Evolutionary conservation across 2,329 filamentous ascomycete species (phyloP).

Genomic region (Exophiala viscosa): DNA sequence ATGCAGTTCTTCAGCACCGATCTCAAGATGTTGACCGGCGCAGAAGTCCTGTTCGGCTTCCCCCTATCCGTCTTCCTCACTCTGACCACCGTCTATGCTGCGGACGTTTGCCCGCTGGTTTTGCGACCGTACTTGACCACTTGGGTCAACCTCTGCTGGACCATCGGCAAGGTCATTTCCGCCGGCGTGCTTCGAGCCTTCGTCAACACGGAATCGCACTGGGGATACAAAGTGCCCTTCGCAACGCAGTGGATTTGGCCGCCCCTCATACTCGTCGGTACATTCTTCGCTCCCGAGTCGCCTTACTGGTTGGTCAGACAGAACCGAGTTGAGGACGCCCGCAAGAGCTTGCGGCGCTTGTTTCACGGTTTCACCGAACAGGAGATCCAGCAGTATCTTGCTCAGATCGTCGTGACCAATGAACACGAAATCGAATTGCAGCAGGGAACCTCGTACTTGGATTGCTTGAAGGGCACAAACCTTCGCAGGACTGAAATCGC

Average conservation of each 20-base stretch:
- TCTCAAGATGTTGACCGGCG: conserved; percentile 47
- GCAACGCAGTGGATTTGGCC: conserved; percentile 35
- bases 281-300: conserved; percentile 41
- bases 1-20: conserved; percentile 49
- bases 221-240: conserved; percentile 39
- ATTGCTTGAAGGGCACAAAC: conserved; percentile 14
- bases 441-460: conserved; percentile 3
- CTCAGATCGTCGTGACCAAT: conserved; percentile 30
- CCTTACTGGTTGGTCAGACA: conserved; percentile 53
- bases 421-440: conserved; percentile 2
- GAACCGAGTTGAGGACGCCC: conserved; percentile 46
- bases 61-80: conserved; percentile 47
- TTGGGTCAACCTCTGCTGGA: conserved; percentile 41
- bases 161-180: conserved; percentile 39
- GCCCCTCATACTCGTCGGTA: conserved; percentile 22
- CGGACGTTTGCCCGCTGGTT: conserved; percentile 31
- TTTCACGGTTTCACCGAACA: conserved; percentile 43
- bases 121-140: conserved; percentile 35
- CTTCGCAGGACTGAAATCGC: conserved; percentile 6
- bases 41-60: conserved; percentile 37
- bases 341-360: conserved; percentile 36
- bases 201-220: conserved; percentile 30
- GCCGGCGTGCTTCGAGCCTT: conserved; percentile 35
- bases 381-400: conserved; percentile 31
- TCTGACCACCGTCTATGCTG: conserved; percentile 31